Conservation (phyloP, 495 filamentous ascomycete genomes). For the Delitschia confertaspora region DNA sequence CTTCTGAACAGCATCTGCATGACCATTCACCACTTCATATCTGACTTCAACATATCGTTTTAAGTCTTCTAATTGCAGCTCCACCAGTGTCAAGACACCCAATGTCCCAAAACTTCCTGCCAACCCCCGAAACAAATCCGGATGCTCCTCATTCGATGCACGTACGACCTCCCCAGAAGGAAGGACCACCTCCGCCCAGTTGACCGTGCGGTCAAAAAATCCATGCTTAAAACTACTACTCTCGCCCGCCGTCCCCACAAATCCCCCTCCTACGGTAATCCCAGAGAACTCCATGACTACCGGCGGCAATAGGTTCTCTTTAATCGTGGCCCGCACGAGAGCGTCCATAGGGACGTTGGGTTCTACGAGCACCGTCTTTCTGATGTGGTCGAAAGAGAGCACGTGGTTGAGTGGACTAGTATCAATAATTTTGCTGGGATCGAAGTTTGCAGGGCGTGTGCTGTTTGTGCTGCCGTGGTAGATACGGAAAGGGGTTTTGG, state of each 20-base stretch:
- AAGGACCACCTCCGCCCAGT: constrained; percentile 50
- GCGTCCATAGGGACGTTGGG: constrained; percentile 58
- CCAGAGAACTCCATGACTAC: constrained; percentile 56
- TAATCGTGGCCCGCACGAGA: constrained; percentile 44
- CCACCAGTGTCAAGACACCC: constrained; percentile 47
- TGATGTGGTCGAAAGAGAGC: constrained; percentile 34
- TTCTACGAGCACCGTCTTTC: constrained; percentile 44
- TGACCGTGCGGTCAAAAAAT: constrained; percentile 48
- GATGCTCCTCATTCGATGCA: constrained; percentile 30
- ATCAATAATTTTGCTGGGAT: constrained; percentile 45
- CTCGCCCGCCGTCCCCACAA: constrained; percentile 51
- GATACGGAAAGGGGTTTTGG: constrained; percentile 58
- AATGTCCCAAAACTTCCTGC: constrained; percentile 49
- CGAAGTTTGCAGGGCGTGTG: constrained; percentile 45
- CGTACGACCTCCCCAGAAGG: constrained; percentile 44
- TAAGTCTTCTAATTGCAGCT: constrained; percentile 44
- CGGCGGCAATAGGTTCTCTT: constrained; percentile 44
- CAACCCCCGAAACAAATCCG: constrained; percentile 48
- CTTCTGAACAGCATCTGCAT: constrained; percentile 19
- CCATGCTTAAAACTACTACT: constrained; percentile 49
- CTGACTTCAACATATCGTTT: constrained; percentile 45
- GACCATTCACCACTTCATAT: constrained; percentile 42
- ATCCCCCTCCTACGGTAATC: constrained; percentile 56
- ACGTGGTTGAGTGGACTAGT: constrained; percentile 37
- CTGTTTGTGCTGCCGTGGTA: constrained; percentile 69